Conservation (phyloP, 208 protist genomes). For the Acanthamoeba triangularis region DNA sequence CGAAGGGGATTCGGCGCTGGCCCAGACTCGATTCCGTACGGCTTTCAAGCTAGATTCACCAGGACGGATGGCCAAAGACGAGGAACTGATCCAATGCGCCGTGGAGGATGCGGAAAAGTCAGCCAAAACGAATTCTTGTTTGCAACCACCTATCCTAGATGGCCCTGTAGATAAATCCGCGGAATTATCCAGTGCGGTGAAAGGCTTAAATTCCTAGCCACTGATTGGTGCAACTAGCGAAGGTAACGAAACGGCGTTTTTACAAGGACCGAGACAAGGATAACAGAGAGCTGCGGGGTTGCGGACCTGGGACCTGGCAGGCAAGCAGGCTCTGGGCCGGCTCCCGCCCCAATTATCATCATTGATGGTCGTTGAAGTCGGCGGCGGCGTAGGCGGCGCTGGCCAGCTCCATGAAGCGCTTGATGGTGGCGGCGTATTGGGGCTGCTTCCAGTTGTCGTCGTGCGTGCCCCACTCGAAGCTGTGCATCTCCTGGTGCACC, state of each 20-base stretch:
- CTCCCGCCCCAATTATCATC: too few species aligned
- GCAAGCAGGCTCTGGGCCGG: not conserved
- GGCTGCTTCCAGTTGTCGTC: slow-evolving; percentile 70
- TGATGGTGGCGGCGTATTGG: slow-evolving; percentile 14
- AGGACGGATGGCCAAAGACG: not conserved
- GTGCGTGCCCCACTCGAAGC: slow-evolving; percentile 34
- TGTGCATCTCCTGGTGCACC: slow-evolving; percentile 2
- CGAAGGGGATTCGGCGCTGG: not conserved
- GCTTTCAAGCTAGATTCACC: not conserved
- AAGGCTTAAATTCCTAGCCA: too few species aligned
- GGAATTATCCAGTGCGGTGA: too few species aligned
- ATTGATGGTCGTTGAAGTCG: not conserved
- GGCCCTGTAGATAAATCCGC: too few species aligned
- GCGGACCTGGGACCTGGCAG: too few species aligned
- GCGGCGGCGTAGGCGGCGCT: too few species aligned
- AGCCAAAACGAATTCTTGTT: not conserved
- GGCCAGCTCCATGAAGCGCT: slow-evolving; percentile 24
- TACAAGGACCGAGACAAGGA: too few species aligned
- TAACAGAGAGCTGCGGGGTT: too few species aligned
- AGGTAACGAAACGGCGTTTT: too few species aligned
- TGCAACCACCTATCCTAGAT: too few species aligned
- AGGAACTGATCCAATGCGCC: too few species aligned
- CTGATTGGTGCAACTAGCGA: too few species aligned
- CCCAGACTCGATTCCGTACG: not conserved
- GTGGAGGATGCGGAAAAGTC: not conserved